Evolutionary conservation across 106 monocot species (phyloP).

Genomic region (Phalaenopsis equestris): DNA sequence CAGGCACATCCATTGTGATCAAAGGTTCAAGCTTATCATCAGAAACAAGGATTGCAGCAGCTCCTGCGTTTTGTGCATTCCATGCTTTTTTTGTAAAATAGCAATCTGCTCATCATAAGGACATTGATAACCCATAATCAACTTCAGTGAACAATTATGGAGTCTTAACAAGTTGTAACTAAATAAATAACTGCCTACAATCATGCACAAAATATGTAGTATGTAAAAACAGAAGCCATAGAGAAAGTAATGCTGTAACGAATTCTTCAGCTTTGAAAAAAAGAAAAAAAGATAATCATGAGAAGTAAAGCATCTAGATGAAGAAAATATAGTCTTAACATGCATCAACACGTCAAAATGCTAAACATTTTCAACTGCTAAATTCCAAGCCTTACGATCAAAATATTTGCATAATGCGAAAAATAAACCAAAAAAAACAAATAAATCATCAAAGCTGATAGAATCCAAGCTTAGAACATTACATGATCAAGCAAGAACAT

Average conservation of each 20-base stretch:
- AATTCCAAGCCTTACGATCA: neutral
- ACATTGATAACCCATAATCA: neutral
- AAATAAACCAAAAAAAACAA: neutral
- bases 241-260: neutral
- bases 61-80: conserved; percentile 63
- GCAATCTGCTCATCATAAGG: conserved; percentile 28
- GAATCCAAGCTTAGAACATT: neutral
- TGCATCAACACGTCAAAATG: neutral
- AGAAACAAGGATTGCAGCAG: conserved; percentile 49
- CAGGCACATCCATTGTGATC: conserved; percentile 59
- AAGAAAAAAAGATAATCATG: neutral
- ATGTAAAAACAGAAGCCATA: neutral
- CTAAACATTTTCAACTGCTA: neutral
- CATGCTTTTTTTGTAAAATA: conserved; percentile 58
- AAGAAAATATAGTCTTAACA: neutral
- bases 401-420: neutral
- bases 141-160: neutral
- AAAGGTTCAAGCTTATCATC: conserved; percentile 47
- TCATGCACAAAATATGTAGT: neutral
- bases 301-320: neutral
- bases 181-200: neutral
- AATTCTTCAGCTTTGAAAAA: neutral
- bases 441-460: neutral
- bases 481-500: neutral
- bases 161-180: neutral